Evolutionary conservation across 1,139 yeast genomes (phyloP).

Genomic region (Suhomyces maxii): DNA sequence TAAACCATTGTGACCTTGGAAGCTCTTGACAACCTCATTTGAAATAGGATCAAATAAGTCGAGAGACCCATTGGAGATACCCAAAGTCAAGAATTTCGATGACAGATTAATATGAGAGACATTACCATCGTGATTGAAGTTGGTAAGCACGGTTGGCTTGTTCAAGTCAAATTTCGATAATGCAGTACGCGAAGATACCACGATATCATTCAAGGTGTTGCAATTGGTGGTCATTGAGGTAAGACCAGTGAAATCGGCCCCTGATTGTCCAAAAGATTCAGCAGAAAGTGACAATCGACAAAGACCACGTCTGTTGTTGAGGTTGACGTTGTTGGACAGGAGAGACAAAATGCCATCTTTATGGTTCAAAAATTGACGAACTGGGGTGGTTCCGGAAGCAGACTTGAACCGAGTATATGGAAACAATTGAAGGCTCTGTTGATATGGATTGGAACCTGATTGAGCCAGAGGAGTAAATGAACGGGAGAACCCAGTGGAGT

Average conservation of each 20-base stretch:
- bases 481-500: constrained; percentile 42
- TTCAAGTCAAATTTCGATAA: constrained; percentile 62
- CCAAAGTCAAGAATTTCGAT: constrained; percentile 56
- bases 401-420: constrained; percentile 57
- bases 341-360: constrained; percentile 60
- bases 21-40: constrained; percentile 53
- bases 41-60: constrained; percentile 76
- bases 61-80: constrained; percentile 64
- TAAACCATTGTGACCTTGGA: constrained; percentile 73
- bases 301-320: constrained; percentile 61
- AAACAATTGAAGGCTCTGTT: constrained; percentile 27
- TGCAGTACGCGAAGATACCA: constrained; percentile 36
- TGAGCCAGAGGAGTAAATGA: constrained; percentile 28
- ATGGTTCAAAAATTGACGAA: constrained; percentile 53
- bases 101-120: constrained; percentile 33
- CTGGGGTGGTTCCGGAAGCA: constrained; percentile 35
- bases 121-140: constrained; percentile 31
- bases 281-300: constrained; percentile 36
- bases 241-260: constrained; percentile 24
- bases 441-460: constrained; percentile 12
- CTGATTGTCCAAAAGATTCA: constrained; percentile 15
- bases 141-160: constrained; percentile 40
- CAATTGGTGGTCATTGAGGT: constrained; percentile 41
- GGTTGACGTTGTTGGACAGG: constrained; percentile 51
- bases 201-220: constrained; percentile 34